Evolutionary conservation across 2,329 filamentous ascomycete species (phyloP), one percentile per base, ranked within the genome.

Genomic region (Penicillium sclerotiorum): DNA sequence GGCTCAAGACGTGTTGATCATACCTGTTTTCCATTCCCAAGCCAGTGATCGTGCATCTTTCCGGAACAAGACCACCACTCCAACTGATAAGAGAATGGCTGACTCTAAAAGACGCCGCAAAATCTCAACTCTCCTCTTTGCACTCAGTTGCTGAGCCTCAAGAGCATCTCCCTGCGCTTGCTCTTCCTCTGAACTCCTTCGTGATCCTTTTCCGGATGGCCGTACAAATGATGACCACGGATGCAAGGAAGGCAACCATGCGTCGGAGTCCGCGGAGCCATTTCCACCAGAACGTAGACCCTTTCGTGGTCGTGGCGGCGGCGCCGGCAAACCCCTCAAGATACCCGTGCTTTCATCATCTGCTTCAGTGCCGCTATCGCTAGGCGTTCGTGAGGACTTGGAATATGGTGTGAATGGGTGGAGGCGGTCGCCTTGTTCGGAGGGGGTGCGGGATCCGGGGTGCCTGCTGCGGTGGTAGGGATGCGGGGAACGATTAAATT

Each of bases 341-440:
- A 93, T 86, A 5, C 74, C 69, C 36, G 78, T 79, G 56, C 92
- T 88, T 70, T 97, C 93, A 73, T 97, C 93, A 63, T 96, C 93
- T 32, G 93, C 93, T 68, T 97, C 93, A 15, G 92, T 95, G 20
- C 93, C 93, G 68, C 91, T 96, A 60, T 96, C 92, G 69, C 90
- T 96, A 9, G 82, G 83, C 2, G 84, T 80, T 1, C 80, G 78
- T 4, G 82, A 83, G 44, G 82, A 79, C 56, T 77, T 79, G 50
- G 74, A 69, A 55, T 58, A 60, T 38, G 49, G 52, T 40, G 59
- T 55, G 22, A 57, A 55, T 35, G 62, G 59, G 46, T 55, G 50
- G 52, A 61, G 51, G 52, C 60, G 65, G 69, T 70, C 64, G 64
- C 67, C 56, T 59, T 67, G 50, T 58, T 66, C 55, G 49, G 56